Conservation (phyloP, 1,284 basidiomycete species). For the Veloboletus limbatus region DNA sequence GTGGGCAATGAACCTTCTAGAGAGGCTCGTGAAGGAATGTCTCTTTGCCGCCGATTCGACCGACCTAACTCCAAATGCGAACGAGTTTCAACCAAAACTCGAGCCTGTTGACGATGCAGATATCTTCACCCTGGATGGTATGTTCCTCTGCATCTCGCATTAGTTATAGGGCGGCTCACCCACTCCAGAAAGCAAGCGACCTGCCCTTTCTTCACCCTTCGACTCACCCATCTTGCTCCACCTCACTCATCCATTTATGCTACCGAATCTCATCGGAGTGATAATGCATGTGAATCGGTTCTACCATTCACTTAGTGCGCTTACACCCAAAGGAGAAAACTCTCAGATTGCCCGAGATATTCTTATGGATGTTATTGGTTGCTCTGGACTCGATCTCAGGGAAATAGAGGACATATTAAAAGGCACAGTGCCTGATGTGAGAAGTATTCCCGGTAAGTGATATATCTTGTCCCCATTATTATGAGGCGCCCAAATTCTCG, state of each 20-base stretch:
- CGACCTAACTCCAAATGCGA: slow-evolving; percentile 11
- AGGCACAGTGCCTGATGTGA: slow-evolving; percentile 32
- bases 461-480: not conserved
- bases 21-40: slow-evolving; percentile 61
- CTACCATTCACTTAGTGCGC: slow-evolving; percentile 46
- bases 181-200: slow-evolving; percentile 19
- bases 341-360: slow-evolving; percentile 60
- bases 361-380: slow-evolving; percentile 58
- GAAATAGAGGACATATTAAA: slow-evolving; percentile 47
- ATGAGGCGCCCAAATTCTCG: not conserved
- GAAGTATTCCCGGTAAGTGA: slow-evolving; percentile 20
- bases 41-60: slow-evolving; percentile 42
- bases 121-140: slow-evolving; percentile 22
- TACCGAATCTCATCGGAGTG: slow-evolving; percentile 48
- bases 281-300: slow-evolving; percentile 58
- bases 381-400: slow-evolving; percentile 58
- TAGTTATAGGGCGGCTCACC: slow-evolving; percentile 4
- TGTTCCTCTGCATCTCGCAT: slow-evolving; percentile 2
- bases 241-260: slow-evolving; percentile 56
- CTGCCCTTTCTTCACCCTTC: slow-evolving; percentile 17
- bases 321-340: slow-evolving; percentile 55
- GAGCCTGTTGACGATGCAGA: slow-evolving; percentile 28
- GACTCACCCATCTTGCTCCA: slow-evolving; percentile 49
- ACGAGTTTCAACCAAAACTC: slow-evolving; percentile 21
- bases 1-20: slow-evolving; percentile 62